Evolutionary conservation across 805 yeast species (phyloP), one percentile per base, ranked within the genome.

Genomic region (Wickerhamomyces pijperi): DNA sequence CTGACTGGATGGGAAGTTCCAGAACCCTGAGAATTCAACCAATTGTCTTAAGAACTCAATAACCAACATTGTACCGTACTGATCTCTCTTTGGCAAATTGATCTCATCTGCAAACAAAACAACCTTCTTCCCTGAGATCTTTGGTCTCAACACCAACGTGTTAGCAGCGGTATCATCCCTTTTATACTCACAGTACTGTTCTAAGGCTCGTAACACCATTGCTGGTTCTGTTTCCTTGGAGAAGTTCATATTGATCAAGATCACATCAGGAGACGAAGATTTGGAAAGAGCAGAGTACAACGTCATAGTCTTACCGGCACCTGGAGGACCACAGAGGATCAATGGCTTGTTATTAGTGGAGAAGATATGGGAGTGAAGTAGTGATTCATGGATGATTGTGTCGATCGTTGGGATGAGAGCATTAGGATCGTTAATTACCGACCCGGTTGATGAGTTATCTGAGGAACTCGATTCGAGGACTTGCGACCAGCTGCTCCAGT

Each of bases 281-380:
- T 15, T 28, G 14, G 16, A 5, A 32, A 90, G 54, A 0, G 86
- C 78, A 36, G 79, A 74, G 46, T 84, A 68, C 16, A 90, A 59
- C 0, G 88, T 77, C 97, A 90, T 88, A 0, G 97, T 88, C 54
- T 90, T 90, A 42, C 97, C 97, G 0, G 96, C 82, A 4, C 97
- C 97, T 0, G 97, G 97, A 0, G 97, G 97, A 3, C 97, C 97
- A 59, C 95, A 86, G 18, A 90, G 64, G 20, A 90, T 64, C 15
- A 85, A 55, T 0, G 94, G 75, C 32, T 35, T 73, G 72, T 28
- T 65, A 63, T 29, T 88, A 50, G 82, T 55, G 0, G 77, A 63
- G 39, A 68, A 70, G 2, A 90, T 65, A 21, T 21, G 23, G 6
- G 23, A 21, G 9, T 21, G 23, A 7, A 21, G 23, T 11, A 83